Conservation (phyloP, 2,329 filamentous ascomycete species). For the Scleromitrula shiraiana region DNA sequence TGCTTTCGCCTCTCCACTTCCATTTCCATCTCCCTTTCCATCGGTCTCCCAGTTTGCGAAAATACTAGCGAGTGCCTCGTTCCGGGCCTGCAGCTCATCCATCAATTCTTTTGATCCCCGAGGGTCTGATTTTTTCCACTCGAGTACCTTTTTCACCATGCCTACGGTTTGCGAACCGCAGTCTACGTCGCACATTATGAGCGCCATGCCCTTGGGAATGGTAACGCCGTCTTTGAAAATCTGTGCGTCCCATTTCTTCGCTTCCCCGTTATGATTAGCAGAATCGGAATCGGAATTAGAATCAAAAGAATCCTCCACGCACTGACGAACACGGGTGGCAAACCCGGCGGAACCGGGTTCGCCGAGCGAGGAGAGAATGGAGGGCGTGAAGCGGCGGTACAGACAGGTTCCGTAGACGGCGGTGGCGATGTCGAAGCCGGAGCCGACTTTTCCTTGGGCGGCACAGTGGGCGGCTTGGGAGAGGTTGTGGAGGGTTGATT, state of each 20-base stretch:
- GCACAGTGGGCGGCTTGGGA: conserved; percentile 91
- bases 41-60: too few species aligned
- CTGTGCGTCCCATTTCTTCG: conserved; percentile 67
- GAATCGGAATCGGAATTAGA: conserved; percentile 40
- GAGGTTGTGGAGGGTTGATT: conserved; percentile 74
- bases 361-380: conserved; percentile 58
- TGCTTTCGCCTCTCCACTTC: too few species aligned
- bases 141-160: conserved; percentile 89
- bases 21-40: too few species aligned
- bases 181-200: conserved; percentile 94
- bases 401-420: conserved; percentile 87
- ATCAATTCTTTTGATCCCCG: conserved; percentile 63
- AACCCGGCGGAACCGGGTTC: conserved; percentile 62
- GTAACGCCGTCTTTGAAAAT: conserved; percentile 61
- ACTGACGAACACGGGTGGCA: conserved; percentile 45
- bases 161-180: conserved; percentile 88
- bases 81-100: conserved; percentile 64
- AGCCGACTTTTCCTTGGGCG: conserved; percentile 93
- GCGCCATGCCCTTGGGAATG: conserved; percentile 63
- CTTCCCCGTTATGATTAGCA: too few species aligned
- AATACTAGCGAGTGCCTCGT: conserved; percentile 60
- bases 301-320: conserved; percentile 61
- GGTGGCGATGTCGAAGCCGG: conserved; percentile 88
- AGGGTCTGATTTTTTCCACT: conserved; percentile 63
- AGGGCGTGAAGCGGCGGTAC: conserved; percentile 87